A percentile compares a stretch with the other conserved stretches of the same genome.
These are phyloP conservation scores for Paecilomyces sp. DNA, from an alignment of 2,329 filamentous ascomycete genomes.

Conservation along the genomic window DNA sequence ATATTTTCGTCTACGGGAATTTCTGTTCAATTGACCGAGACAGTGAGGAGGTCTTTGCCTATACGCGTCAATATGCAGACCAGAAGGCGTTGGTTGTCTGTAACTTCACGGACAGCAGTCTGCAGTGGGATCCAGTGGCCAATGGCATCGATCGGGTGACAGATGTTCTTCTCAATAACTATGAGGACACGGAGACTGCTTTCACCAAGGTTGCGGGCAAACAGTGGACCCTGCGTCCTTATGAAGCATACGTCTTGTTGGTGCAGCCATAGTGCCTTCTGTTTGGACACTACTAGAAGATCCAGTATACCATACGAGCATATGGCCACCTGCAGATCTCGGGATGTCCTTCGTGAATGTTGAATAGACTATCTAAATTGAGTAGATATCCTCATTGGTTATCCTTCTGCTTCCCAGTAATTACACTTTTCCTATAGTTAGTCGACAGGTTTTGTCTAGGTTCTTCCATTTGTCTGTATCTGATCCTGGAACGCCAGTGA, in stretches of 20 bases:
- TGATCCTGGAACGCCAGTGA: background rate
- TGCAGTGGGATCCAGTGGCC: slow-evolving; percentile 24
- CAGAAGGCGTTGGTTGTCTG: slow-evolving; percentile 28
- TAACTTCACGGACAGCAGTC: slow-evolving; percentile 24
- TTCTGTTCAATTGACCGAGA: slow-evolving; percentile 51
- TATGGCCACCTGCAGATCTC: too few species aligned
- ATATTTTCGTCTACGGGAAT: slow-evolving; percentile 61
- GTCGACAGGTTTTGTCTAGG: background rate
- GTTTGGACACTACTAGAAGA: background rate
- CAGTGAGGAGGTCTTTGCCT: slow-evolving; percentile 49
- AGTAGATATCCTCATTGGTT: too few species aligned
- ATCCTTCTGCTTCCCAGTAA: too few species aligned
- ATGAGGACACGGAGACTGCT: slow-evolving; percentile 14
- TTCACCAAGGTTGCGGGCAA: slow-evolving; percentile 14
- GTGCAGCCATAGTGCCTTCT: slow-evolving; percentile 7
- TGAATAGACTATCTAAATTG: too few species aligned
- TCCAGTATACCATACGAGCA: background rate
- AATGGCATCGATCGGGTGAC: slow-evolving; percentile 19
- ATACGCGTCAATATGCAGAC: slow-evolving; percentile 37
- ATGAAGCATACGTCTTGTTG: slow-evolving; percentile 24
- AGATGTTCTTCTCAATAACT: slow-evolving; percentile 25
- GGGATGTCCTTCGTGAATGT: too few species aligned
- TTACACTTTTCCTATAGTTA: too few species aligned
- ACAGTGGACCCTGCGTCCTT: slow-evolving; percentile 25
- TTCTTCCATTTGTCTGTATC: background rate